Conservation (phyloP, 208 protist genomes). For the Kentomonas sorsogonicus region DNA sequence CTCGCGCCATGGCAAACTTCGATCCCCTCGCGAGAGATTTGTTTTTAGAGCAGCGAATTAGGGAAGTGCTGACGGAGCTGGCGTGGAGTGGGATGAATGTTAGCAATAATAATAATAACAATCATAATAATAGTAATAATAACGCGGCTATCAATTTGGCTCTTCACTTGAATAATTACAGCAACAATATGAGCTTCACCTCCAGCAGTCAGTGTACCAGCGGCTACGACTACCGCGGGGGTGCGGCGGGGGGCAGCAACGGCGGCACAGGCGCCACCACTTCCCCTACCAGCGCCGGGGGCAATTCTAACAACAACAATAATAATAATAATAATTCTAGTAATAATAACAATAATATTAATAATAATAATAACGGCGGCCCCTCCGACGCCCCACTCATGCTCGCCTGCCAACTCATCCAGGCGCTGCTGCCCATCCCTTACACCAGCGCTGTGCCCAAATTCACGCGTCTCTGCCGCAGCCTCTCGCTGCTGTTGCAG, state of each 20-base stretch:
- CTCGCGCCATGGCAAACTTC: slow-evolving; percentile 64
- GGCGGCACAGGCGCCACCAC: too few relatives aligned
- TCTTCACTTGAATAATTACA: too few relatives aligned
- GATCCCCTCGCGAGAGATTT: slow-evolving; percentile 69
- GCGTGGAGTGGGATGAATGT: slow-evolving; percentile 27
- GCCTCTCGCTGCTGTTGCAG: slow-evolving; percentile 62
- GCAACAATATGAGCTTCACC: neutral
- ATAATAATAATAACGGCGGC: too few relatives aligned
- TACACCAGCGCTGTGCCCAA: slow-evolving; percentile 79
- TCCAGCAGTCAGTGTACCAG: neutral
- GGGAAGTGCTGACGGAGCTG: slow-evolving; percentile 71
- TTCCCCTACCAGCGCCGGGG: too few relatives aligned
- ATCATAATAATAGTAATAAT: too few relatives aligned
- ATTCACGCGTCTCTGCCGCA: slow-evolving; percentile 79
- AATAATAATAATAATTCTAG: too few relatives aligned
- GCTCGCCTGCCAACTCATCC: slow-evolving; percentile 69
- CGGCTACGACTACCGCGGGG: too few relatives aligned
- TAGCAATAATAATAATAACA: too few relatives aligned
- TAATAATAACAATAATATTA: too few relatives aligned
- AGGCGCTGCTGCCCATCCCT: slow-evolving; percentile 67
- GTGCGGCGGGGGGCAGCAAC: too few relatives aligned
- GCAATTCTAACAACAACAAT: too few relatives aligned
- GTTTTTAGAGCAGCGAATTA: slow-evolving; percentile 81
- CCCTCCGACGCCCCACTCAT: slow-evolving; percentile 41
- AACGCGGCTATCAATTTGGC: too few relatives aligned